phyloP scores from a whole-genome alignment of 73 alveolate genomes.

The Stentor coeruleus region DNA sequence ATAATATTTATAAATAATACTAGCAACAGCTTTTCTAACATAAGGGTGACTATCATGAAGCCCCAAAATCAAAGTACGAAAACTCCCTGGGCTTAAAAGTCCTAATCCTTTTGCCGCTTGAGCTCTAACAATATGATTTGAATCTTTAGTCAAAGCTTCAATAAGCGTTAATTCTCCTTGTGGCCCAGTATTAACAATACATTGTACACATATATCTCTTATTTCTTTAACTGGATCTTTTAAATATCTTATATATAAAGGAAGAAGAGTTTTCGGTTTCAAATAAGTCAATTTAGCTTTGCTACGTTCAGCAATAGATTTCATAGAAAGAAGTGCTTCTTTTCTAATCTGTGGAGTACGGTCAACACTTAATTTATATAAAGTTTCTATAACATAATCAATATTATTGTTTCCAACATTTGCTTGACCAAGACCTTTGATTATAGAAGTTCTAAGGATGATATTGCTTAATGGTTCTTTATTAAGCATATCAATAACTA shows the following conservation, averaged over 20 bases:
- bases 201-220: slow-evolving; percentile 67
- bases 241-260: slow-evolving; percentile 71
- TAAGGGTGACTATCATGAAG: slow-evolving; percentile 73
- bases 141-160: slow-evolving; percentile 88
- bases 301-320: slow-evolving; percentile 49
- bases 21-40: slow-evolving; percentile 70
- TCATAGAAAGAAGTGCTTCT: background rate
- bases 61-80: slow-evolving; percentile 81
- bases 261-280: slow-evolving; percentile 78
- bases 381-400: slow-evolving; percentile 80
- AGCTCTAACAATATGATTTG: slow-evolving; percentile 70
- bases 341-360: background rate
- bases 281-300: slow-evolving; percentile 77
- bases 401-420: slow-evolving; percentile 74
- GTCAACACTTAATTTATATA: slow-evolving; percentile 58
- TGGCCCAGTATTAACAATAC: slow-evolving; percentile 82
- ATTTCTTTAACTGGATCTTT: slow-evolving; percentile 74
- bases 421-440: slow-evolving; percentile 74
- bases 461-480: slow-evolving; percentile 77
- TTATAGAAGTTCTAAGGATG: slow-evolving; percentile 75
- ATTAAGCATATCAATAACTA: slow-evolving; percentile 64
- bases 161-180: slow-evolving; percentile 87
- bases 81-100: slow-evolving; percentile 73
- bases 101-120: slow-evolving; percentile 87
- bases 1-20: slow-evolving; percentile 24